These are phyloP conservation scores for Pichia sorboxylosa DNA, from an alignment of 1,139 yeast genomes.

Conservation along the genomic window DNA sequence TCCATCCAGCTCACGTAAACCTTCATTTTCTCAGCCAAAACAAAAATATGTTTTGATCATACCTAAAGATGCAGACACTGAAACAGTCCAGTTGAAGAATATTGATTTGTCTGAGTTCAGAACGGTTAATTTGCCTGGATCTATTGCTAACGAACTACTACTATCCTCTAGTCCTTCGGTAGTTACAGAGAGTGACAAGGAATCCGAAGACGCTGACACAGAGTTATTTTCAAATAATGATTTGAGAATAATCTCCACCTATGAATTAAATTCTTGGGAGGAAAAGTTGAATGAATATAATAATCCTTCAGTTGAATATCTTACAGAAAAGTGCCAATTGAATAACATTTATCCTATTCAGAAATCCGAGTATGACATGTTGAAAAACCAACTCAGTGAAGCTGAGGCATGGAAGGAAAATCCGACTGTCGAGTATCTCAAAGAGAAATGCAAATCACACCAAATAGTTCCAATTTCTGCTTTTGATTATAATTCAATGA, in stretches of 20 bases:
- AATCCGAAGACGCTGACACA: too few relatives aligned
- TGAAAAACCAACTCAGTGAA: background rate
- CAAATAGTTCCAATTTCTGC: conserved; percentile 23
- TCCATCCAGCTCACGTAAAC: conserved; percentile 7
- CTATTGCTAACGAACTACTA: background rate
- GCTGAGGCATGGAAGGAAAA: conserved; percentile 2
- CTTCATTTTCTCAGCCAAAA: background rate
- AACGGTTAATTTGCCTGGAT: conserved; percentile 2
- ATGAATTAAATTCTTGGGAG: too few relatives aligned
- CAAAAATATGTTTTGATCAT: conserved; percentile 5
- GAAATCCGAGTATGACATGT: background rate
- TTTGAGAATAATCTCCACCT: background rate
- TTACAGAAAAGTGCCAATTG: conserved; percentile 16
- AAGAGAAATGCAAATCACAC: conserved; percentile 15
- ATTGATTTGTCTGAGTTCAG: conserved; percentile 4
- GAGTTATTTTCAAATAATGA: too few relatives aligned
- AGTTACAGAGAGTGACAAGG: background rate
- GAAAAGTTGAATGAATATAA: background rate
- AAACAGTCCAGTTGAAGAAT: conserved; percentile 1
- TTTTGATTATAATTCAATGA: conserved; percentile 14
- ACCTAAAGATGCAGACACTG: conserved; percentile 4
- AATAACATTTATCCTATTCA: conserved; percentile 18
- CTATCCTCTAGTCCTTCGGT: background rate
- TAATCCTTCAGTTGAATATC: conserved; percentile 23
- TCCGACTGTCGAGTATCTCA: conserved; percentile 25